A percentile compares a stretch with the other conserved stretches of the same genome.
Conservation (phyloP, 2,329 filamentous ascomycete genomes). For the Trichoderma brevicompactum region DNA sequence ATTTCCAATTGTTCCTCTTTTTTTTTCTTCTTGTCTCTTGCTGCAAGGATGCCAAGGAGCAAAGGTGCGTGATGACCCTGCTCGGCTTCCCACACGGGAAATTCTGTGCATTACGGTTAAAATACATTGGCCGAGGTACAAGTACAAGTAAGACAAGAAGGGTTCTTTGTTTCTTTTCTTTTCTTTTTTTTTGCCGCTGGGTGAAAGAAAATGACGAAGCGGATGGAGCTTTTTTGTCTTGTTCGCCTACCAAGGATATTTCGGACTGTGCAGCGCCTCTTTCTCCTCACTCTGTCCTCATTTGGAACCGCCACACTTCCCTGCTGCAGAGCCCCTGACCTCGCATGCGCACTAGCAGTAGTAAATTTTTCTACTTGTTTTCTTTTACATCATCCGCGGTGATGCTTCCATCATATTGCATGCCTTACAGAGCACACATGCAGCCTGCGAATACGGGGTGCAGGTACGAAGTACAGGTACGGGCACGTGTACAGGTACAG, state of each 20-base stretch:
- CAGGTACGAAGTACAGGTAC: background rate
- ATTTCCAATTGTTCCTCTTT: background rate
- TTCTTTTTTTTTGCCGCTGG: background rate
- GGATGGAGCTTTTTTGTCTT: background rate
- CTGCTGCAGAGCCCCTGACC: slow-evolving; percentile 6
- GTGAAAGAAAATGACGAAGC: too few relatives aligned
- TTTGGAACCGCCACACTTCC: slow-evolving; percentile 10
- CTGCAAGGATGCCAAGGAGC: background rate
- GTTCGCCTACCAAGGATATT: background rate
- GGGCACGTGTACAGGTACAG: too few relatives aligned
- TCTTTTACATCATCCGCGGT: slow-evolving; percentile 10
- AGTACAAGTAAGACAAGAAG: too few relatives aligned
- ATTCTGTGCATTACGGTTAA: background rate
- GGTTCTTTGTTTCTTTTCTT: too few relatives aligned
- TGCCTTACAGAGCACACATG: background rate
- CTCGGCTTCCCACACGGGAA: background rate
- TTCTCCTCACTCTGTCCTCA: background rate
- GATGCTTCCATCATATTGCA: slow-evolving; percentile 1
- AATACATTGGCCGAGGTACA: background rate
- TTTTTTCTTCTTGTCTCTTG: background rate
- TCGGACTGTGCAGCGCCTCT: background rate
- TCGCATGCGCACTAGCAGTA: slow-evolving; percentile 4
- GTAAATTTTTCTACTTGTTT: background rate
- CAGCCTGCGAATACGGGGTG: background rate
- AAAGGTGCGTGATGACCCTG: background rate